A percentile compares a stretch with the other conserved stretches of the same genome.
phyloP scores from a whole-genome alignment of 179 eudicot species.

The Kewa caespitosa region DNA sequence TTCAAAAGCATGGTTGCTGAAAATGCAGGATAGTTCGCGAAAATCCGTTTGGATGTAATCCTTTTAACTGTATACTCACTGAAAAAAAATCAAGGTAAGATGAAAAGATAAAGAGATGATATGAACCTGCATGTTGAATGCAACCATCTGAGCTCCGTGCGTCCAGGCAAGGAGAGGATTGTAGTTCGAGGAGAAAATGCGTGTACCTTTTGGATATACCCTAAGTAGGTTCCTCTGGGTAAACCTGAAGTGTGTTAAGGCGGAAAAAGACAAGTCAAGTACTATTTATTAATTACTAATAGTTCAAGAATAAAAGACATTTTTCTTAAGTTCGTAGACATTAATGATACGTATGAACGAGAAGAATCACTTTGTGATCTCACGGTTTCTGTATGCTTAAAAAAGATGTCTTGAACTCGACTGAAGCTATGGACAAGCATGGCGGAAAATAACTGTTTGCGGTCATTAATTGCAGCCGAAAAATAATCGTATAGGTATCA shows the following conservation, averaged over 20 bases:
- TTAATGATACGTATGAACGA: neutral
- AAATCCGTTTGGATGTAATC: neutral
- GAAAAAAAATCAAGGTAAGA: neutral
- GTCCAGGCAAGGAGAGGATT: constrained; percentile 81
- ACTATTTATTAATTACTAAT: neutral
- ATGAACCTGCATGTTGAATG: constrained; percentile 87
- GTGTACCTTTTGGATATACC: constrained; percentile 75
- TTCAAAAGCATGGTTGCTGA: neutral
- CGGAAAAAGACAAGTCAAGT: neutral
- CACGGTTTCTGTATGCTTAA: neutral
- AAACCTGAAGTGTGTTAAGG: constrained; percentile 51
- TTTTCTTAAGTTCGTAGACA: neutral
- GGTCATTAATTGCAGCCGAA: neutral
- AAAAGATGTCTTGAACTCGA: neutral
- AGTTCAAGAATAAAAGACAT: neutral
- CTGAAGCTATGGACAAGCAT: neutral
- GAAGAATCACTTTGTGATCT: neutral
- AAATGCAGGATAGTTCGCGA: neutral
- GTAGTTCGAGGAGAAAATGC: constrained; percentile 77
- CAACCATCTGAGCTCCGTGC: constrained; percentile 93
- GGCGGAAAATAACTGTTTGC: neutral
- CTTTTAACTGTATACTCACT: neutral
- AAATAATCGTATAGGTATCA: neutral
- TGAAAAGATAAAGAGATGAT: constrained; percentile 4
- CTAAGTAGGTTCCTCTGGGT: constrained; percentile 70